Percentiles rank a stretch among this genome's conserved stretches.
Conservation (phyloP, 805 yeast genomes). For the Barnettozyma vustinii region DNA sequence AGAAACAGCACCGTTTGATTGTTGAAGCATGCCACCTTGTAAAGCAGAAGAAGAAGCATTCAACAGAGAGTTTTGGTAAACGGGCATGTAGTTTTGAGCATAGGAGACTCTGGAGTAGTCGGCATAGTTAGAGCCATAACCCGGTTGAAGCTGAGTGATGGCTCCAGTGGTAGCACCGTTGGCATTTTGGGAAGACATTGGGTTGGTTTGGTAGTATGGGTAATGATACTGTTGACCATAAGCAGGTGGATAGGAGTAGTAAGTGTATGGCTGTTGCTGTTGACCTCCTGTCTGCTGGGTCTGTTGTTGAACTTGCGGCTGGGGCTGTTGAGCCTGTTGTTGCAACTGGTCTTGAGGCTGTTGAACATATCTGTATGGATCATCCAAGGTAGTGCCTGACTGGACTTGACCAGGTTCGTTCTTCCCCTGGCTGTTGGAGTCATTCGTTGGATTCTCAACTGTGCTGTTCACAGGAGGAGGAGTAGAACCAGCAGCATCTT, state of each 20-base stretch:
- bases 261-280: conserved; percentile 11
- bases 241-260: conserved; percentile 13
- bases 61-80: conserved; percentile 19
- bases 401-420: conserved; percentile 2
- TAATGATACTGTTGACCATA: conserved; percentile 19
- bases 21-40: conserved; percentile 1
- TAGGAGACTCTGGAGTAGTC: conserved; percentile 23
- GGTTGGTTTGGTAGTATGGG: conserved; percentile 21
- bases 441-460: not conserved
- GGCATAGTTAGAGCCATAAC: conserved; percentile 18
- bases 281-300: conserved; percentile 5
- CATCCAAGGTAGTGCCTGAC: conserved; percentile 4
- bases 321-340: conserved; percentile 5
- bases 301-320: conserved; percentile 1
- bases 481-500: not conserved
- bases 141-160: not conserved
- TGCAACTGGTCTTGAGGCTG: conserved; percentile 11
- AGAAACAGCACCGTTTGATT: conserved; percentile 6
- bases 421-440: conserved; percentile 1
- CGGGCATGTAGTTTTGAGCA: conserved; percentile 20
- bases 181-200: not conserved
- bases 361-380: conserved; percentile 10
- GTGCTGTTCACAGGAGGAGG: not conserved
- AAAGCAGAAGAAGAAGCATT: not conserved
- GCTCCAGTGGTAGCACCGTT: conserved; percentile 5